Evolutionary conservation across 1,284 basidiomycete genomes (phyloP), one percentile per base, ranked within the genome.

Genomic region (Heterobasidion occidentale): DNA sequence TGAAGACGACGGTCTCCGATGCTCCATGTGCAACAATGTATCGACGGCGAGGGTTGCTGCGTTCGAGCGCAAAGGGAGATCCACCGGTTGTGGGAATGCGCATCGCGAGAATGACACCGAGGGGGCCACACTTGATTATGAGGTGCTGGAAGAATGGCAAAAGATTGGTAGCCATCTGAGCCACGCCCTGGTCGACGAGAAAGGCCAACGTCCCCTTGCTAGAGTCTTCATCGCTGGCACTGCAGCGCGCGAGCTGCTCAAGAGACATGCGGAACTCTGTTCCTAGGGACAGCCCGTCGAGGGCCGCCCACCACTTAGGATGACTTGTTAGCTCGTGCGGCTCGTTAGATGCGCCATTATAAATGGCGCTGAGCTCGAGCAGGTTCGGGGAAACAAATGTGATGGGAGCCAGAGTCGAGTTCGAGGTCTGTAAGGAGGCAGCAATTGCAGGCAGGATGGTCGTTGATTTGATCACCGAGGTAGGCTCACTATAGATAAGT

Each of bases 121-220:
- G 71, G 15, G 78, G 73, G 14, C 93, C 93, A 57, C 86, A 90
- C 71, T 97, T 97, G 65, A 96, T 77, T 66, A 95, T 75, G 45
- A 95, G 73, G 59, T 88, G 80, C 59, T 84, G 80, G 69, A 95
- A 87, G 70, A 90, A 88, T 0, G 92, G 90, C 7, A 95, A 76
- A 15, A 92, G 77, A 57, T 84, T 80, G 49, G 92, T 71, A 14
- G 90, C 88, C 83, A 89, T 92, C 63, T 90, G 88, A 0, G 82
- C 81, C 35, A 90, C 67, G 2, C 92, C 92, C 45, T 81, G 69
- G 19, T 85, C 75, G 9, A 80, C 66, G 12, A 94, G 74, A 74
- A 90, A 91, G 1, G 77, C 72, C 17, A 90, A 70, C 1, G 71
- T 78, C n/a, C 75, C 78, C 51, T 72, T 71, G 15, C 71, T 65